Evolutionary conservation across 345 rosid genomes (phyloP).

Genomic region (Erucastrum elatum): DNA sequence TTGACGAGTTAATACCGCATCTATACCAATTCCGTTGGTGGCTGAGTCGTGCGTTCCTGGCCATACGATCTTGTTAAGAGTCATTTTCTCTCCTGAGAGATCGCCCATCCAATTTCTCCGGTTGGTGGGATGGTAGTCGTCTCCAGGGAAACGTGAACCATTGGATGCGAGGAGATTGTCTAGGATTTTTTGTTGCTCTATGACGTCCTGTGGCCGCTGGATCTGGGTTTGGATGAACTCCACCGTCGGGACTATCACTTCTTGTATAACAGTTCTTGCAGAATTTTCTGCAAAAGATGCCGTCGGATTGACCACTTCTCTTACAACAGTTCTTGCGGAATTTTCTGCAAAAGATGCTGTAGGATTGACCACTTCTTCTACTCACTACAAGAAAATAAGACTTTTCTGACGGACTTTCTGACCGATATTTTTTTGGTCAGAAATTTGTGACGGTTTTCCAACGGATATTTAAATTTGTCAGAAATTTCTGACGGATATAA

Average conservation of each 20-base stretch:
- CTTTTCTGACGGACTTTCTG: background rate
- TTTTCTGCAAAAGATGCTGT: background rate
- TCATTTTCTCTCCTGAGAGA: constrained; percentile 43
- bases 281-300: background rate
- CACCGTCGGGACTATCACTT: constrained; percentile 1
- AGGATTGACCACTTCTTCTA: background rate
- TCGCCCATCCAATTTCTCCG: constrained; percentile 88
- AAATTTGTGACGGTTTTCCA: background rate
- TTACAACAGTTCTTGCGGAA: background rate
- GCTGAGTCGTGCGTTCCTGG: constrained; percentile 96
- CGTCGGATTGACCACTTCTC: background rate
- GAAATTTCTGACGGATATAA: background rate
- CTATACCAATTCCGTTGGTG: constrained; percentile 53
- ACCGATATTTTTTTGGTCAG: background rate
- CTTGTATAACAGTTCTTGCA: background rate
- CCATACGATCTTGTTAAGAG: constrained; percentile 70
- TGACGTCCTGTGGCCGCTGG: constrained; percentile 38
- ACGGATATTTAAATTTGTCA: background rate
- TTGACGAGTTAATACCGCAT: background rate
- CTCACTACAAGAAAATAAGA: background rate
- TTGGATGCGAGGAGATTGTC: constrained; percentile 43
- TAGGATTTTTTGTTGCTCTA: constrained; percentile 47
- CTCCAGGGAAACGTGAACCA: constrained; percentile 62
- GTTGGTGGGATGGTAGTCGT: constrained; percentile 54
- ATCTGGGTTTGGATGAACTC: background rate